Base-by-base conservation (phyloP, 2,329 filamentous ascomycete genomes). In the Acarospora socialis region DNA sequence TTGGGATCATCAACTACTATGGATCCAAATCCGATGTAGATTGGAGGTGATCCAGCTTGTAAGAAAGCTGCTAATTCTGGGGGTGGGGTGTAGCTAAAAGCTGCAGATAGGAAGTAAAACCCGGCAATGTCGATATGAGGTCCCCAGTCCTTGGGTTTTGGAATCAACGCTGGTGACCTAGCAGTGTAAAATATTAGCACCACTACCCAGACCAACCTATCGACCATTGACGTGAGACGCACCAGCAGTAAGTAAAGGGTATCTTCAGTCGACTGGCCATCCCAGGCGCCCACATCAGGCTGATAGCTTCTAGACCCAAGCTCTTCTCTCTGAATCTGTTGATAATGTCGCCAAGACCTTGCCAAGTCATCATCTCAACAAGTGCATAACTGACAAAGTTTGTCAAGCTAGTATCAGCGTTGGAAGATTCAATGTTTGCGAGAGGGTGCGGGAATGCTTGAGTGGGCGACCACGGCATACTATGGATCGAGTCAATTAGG, bases 281-380 rank as follows among this genome's bases (percentile, higher is more conserved):
- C 3, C 79, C 81, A 6, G 86, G 83, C 2, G 81, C 86, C 69
- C 79, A 87, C 29, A 92, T 75, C 5, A 82, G 61, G 38, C 79
- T 83, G 24, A 94, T 65, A 0, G 78, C 70, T 26, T 90, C 79
- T 1, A 94, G 60, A 16, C 79, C 77, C 1, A 92, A 64, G 9
- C 70, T 70, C 36, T 75, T 74, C 42, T 77, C 74, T 32, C 86
- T 68, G 47, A 93, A 94, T 7, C 75, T 69, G 49, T 95, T 94
- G 49, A 94, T 87, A 4, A 94, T 64, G 53, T 94, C 86, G 21
- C 86, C 86, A 3, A 93, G 59, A 0, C 83, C 84, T 55, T 93
- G 83, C 83, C 83, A 92, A 7, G 84, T 86, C 66, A 93, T 73
- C 70, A 92, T 81, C 43, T 93, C 84, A 2, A 92, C 79, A 13